Evolutionary conservation across 179 eudicot species (phyloP).

Genomic region (Vitellaria paradoxa): DNA sequence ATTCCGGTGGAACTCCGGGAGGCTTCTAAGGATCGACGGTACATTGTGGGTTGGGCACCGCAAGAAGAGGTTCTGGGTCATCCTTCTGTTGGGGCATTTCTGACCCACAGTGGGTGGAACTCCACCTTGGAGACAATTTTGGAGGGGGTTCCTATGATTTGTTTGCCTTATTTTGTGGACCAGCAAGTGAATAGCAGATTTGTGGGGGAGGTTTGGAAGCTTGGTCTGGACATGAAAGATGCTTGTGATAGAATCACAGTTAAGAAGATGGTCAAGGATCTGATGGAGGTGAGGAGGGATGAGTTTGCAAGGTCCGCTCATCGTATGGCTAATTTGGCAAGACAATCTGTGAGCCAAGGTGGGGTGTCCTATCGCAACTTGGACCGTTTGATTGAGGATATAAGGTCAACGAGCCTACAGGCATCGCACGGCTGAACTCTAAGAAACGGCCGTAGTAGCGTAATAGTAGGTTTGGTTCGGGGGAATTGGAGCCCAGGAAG

Average conservation of each 20-base stretch:
- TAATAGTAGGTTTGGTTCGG: too few species aligned
- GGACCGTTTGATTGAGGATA: conserved; percentile 7
- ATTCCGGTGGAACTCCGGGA: neutral
- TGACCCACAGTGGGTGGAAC: conserved; percentile 26
- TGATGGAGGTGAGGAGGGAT: conserved; percentile 13
- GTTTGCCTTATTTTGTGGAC: conserved; percentile 18
- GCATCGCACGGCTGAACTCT: neutral
- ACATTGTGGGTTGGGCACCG: conserved; percentile 19
- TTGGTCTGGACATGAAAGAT: conserved; percentile 24
- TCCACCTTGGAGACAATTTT: conserved; percentile 18
- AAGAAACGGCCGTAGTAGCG: too few species aligned
- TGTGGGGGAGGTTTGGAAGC: conserved; percentile 19
- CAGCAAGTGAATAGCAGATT: conserved; percentile 23
- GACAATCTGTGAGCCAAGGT: neutral
- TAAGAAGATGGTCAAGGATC: conserved; percentile 14
- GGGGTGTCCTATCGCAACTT: conserved; percentile 8
- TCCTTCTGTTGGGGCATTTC: conserved; percentile 8
- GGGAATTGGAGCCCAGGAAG: too few species aligned
- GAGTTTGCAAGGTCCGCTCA: neutral
- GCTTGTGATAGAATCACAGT: conserved; percentile 1
- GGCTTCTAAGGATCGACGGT: conserved; percentile 7
- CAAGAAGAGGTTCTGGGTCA: conserved; percentile 22
- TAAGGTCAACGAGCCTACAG: neutral
- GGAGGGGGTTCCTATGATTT: conserved; percentile 17
- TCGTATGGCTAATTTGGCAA: neutral